These are phyloP conservation scores for Echria macrotheca DNA, from an alignment of 495 filamentous ascomycete genomes.

Conservation along the genomic window DNA sequence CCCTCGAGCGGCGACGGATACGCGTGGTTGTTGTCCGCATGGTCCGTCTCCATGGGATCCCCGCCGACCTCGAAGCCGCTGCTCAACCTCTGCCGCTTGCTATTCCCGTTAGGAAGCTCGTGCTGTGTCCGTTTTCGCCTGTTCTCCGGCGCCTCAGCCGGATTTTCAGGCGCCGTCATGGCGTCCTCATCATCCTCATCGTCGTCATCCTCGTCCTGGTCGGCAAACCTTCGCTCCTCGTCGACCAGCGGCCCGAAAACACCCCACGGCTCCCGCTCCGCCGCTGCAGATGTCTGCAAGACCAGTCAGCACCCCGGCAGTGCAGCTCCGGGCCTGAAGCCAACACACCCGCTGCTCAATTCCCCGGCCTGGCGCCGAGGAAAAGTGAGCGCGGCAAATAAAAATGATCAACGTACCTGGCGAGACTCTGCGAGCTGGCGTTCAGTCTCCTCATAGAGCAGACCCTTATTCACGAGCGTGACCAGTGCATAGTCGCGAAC, in stretches of 20 bases:
- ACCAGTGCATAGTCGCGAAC: conserved; percentile 73
- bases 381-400: conserved; percentile 4
- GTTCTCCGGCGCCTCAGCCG: conserved; percentile 38
- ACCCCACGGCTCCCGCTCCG: conserved; percentile 40
- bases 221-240: conserved; percentile 25
- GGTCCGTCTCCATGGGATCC: conserved; percentile 58
- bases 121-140: conserved; percentile 45
- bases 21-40: conserved; percentile 43
- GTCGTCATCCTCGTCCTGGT: conserved; percentile 28
- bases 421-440: conserved; percentile 48
- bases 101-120: conserved; percentile 44
- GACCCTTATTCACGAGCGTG: conserved; percentile 68
- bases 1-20: conserved; percentile 53
- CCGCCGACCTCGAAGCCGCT: conserved; percentile 60
- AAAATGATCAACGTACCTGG: conserved; percentile 21
- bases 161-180: conserved; percentile 27
- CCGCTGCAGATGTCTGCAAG: conserved; percentile 42
- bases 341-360: conserved; percentile 19
- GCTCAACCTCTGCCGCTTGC: conserved; percentile 50
- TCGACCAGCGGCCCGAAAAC: conserved; percentile 45
- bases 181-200: conserved; percentile 29
- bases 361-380: conserved; percentile 15
- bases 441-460: conserved; percentile 61
- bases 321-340: conserved; percentile 20
- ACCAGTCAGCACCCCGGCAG: conserved; percentile 38